These are phyloP conservation scores for Rhododendron williamsianum DNA, from an alignment of 148 eudicot species.

Conservation along the genomic window DNA sequence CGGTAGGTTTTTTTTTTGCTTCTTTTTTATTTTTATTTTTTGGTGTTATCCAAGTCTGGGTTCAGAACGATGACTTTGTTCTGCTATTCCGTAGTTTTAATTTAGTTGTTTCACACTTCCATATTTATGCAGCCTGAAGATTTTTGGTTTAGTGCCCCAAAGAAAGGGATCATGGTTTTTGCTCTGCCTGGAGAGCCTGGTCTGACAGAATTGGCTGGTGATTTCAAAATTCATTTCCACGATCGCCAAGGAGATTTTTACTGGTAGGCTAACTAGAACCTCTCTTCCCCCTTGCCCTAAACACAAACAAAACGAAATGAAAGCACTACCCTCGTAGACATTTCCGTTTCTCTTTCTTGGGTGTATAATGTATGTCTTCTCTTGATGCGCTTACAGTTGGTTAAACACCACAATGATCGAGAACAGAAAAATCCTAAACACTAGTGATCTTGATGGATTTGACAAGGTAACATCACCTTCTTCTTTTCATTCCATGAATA, in stretches of 20 bases:
- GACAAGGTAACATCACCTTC: constrained; percentile 58
- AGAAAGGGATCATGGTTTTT: constrained; percentile 92
- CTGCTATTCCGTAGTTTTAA: neutral
- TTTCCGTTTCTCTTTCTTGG: neutral
- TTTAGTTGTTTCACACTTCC: constrained; percentile 3
- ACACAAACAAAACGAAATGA: neutral
- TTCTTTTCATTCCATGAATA: neutral
- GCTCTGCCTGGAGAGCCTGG: constrained; percentile 99
- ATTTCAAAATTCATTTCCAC: constrained; percentile 91
- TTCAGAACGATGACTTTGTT: neutral
- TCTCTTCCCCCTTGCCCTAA: neutral
- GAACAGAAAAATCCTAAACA: constrained; percentile 71
- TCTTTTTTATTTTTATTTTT: neutral
- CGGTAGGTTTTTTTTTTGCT: constrained; percentile 38
- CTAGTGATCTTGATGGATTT: constrained; percentile 85
- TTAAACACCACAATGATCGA: constrained; percentile 94
- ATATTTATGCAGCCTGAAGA: constrained; percentile 76
- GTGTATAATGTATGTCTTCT: neutral
- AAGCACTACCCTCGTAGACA: neutral
- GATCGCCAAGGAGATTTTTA: constrained; percentile 97
- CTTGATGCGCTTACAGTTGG: constrained; percentile 56
- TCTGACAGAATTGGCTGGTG: constrained; percentile 80
- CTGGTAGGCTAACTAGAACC: constrained; percentile 43
- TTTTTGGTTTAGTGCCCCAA: constrained; percentile 96
- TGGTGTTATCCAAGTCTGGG: neutral